These are phyloP conservation scores for Thraustochytrium striatum DNA, from an alignment of 352 stramenopile genomes.

Conservation along the genomic window DNA sequence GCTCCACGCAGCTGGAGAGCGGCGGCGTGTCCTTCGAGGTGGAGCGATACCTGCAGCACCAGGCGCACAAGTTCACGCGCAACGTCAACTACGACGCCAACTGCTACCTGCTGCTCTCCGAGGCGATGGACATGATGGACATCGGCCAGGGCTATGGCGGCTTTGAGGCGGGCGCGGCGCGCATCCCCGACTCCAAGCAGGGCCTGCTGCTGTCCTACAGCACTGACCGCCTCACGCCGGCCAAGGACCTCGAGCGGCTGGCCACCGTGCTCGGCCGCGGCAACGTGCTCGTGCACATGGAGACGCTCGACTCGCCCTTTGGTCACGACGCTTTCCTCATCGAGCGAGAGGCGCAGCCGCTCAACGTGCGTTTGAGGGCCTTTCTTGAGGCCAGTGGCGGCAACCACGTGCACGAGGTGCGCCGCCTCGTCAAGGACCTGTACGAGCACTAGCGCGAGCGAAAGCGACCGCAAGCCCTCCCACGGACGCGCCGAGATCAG, in stretches of 20 bases:
- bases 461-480: background rate
- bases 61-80: slow-evolving; percentile 74
- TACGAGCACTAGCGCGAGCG: slow-evolving; percentile 36
- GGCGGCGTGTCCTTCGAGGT: slow-evolving; percentile 75
- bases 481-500: background rate
- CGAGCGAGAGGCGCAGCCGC: slow-evolving; percentile 54
- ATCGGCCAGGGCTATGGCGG: slow-evolving; percentile 60
- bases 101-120: slow-evolving; percentile 77
- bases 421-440: slow-evolving; percentile 27
- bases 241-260: slow-evolving; percentile 71
- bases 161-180: slow-evolving; percentile 66
- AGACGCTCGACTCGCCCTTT: slow-evolving; percentile 74
- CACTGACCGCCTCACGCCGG: slow-evolving; percentile 74
- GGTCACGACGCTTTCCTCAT: slow-evolving; percentile 78
- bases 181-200: slow-evolving; percentile 61
- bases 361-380: slow-evolving; percentile 36
- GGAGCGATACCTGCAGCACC: slow-evolving; percentile 81
- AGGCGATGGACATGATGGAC: slow-evolving; percentile 77
- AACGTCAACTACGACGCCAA: slow-evolving; percentile 69
- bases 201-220: slow-evolving; percentile 71
- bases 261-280: slow-evolving; percentile 65
- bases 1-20: slow-evolving; percentile 70
- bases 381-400: slow-evolving; percentile 10
- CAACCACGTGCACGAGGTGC: background rate
- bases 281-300: slow-evolving; percentile 58